Evolutionary conservation across 345 rosid species (phyloP), one percentile per base, ranked within the genome.

Genomic region (Cardamine chenopodiifolia): DNA sequence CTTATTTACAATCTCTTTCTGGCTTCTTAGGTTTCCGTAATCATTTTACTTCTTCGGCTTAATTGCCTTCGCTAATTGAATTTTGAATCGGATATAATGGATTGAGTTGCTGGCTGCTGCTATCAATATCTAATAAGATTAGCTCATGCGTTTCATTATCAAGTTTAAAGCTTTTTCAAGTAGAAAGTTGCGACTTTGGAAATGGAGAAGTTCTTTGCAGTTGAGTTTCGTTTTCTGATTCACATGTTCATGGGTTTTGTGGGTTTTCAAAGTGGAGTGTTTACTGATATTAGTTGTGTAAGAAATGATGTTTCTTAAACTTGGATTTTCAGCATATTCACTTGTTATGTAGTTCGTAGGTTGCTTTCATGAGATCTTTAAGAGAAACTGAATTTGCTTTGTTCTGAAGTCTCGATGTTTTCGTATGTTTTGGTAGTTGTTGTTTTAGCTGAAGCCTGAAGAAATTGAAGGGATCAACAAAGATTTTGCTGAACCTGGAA

Each of bases 401-500:
- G 18, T 32, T 25, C 57, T 6, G 0, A 15, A 5, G 17, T 31
- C 8, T 37, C 12, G 32, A 34, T 9, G 54, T 48, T 37, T 58
- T 34, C 65, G 65, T 66, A 70, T 54, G 15, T 26, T 62, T 71
- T 6, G n/a, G 40, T 75, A 71, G 52, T 11, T 54, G 11, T 74
- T 82, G 55, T 68, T 85, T 76, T n/a, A 92, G 94, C 84, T 88
- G 57, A 88, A 85, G 82, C 85, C 84, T 4, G 91, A 86, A 39
- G 96, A 92, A 82, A 68, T 90, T 18, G 49, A 42, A 42, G 89
- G 57, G 44, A 81, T 88, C 32, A 69, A 75, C 59, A 85, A 81
- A 32, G 98, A 92, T 49, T 86, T 92, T 42, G 42, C 45, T 14
- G 95, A 92, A 40, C 98, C 92, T 7, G 96, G 95, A 49, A 49